These are phyloP conservation scores for Alternaria longipes DNA, from an alignment of 2,329 filamentous ascomycete genomes.

Conservation along the genomic window DNA sequence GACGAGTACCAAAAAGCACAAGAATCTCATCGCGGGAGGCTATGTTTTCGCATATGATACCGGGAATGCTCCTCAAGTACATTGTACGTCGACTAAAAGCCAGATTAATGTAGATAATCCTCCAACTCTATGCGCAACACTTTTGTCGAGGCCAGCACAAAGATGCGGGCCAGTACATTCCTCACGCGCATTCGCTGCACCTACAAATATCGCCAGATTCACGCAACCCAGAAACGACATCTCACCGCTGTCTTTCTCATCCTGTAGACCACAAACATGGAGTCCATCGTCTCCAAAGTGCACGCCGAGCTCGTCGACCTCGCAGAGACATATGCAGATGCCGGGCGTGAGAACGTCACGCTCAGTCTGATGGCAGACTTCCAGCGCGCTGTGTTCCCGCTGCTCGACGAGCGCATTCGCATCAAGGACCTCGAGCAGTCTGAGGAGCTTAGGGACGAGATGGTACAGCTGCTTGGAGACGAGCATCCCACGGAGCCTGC, in stretches of 20 bases:
- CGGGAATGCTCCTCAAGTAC: slow-evolving; percentile 9
- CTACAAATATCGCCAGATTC: neutral
- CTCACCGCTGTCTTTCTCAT: neutral
- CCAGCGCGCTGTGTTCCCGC: slow-evolving; percentile 4
- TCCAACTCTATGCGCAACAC: neutral
- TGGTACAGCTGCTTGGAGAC: neutral
- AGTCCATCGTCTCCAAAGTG: slow-evolving; percentile 5
- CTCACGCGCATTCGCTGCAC: neutral
- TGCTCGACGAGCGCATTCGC: slow-evolving; percentile 5
- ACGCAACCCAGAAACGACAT: neutral
- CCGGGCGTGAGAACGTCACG: slow-evolving; percentile 6
- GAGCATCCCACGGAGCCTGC: slow-evolving; percentile 1
- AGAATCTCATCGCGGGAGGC: slow-evolving; percentile 7
- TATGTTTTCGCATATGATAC: slow-evolving; percentile 5
- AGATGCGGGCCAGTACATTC: neutral
- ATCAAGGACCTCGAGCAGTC: slow-evolving; percentile 11
- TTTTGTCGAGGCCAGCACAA: neutral
- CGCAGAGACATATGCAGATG: neutral
- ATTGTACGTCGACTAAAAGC: neutral
- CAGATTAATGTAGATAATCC: neutral
- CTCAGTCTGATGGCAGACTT: slow-evolving; percentile 11
- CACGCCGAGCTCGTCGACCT: slow-evolving; percentile 2
- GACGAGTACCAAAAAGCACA: slow-evolving; percentile 12
- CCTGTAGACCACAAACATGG: neutral
- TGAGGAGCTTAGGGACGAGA: slow-evolving; percentile 3